Base-by-base conservation (phyloP, 1,284 basidiomycete species). In the Caloboletus firmus region DNA sequence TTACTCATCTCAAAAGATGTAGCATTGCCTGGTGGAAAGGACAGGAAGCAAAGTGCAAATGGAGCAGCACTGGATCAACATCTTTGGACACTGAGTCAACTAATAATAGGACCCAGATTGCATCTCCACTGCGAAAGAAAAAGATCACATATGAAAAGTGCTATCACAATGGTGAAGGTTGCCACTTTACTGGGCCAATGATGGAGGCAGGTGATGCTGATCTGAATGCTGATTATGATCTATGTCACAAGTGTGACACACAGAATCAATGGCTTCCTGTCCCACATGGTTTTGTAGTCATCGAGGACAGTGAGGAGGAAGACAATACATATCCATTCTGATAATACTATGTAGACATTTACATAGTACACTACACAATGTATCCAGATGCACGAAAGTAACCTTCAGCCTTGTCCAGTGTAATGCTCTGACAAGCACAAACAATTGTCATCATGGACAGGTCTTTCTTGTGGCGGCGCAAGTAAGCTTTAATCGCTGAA, bases 381-480 rank as follows among this genome's bases (percentile, higher is more conserved):
- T 60, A 57, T 8, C 41, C 54, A 0, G 12, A 59, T 18, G 45
- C 47, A 5, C 26, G 12, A 49, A 59, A 60, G 24, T 45, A 59
- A 0, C 31, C 50, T 9, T 47, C 39, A 5, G 39, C 58, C 24
- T 59, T 59, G 0, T 60, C 49, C 1, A 34, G 47, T 0, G 15
- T 59, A 24, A 59, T 59, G 6, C 10, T 56, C 26, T 57, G 49
- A 37, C 51, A 60, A 3, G 49, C 51, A 22, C 2, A 20, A 44
- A 6, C 28, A 22, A 45, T 45, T 17, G 18, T 2, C 1, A 12
- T 45, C 18, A 45, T 32, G 2, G 18, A 22, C 3, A 22, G 11
- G 12, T 45, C 13, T 4, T 22, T 5, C 15, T 0, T 0, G 12
- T 32, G 12, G n/a, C 7, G 1, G 3, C 4, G 13, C 1, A 44